Evolutionary conservation across 106 monocot genomes (phyloP), one percentile per base, ranked within the genome.

Genomic region (Allium cepa): DNA sequence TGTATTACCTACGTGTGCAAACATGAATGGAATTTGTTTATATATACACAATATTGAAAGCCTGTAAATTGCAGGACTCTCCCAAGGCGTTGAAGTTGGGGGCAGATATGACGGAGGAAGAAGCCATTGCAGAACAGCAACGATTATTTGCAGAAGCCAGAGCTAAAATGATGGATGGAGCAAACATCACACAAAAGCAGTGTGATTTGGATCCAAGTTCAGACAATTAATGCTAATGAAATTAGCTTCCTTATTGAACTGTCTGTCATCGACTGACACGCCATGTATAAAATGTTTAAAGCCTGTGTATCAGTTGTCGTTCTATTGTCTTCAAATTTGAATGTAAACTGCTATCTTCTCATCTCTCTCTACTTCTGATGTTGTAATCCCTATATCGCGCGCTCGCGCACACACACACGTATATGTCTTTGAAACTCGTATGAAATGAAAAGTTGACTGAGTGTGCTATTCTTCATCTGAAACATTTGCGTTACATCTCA

Each of bases 131-230:
- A 4, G 97, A 90, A 80, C 97, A 99, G 69, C 97, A 99, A 72
- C 80, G 97, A 76, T 92, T 99, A 92, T 99, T 99, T 79, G 97
- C 97, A 7, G 97, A 92, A 62, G 97, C 97, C 14, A 89, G 97
- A 26, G 92, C 92, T n/a, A 76, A 92, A 74, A 99, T 99, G 97
- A 99, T 92, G 64, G 85, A 81, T 58, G 97, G 92, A n/a, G 63
- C 60, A 3, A 61, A 47, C 7, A 64, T 26, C 18, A 52, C 67
- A 10, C 87, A 71, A 56, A 91, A 83, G 66, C 79, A 86, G 18
- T 66, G 80, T 15, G 91, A 83, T 14, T 60, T 55, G 1, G 75
- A 69, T 47, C 75, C n/a, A 15, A 69, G 55, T 46, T 46, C 46
- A 46, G 68, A 69, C 56, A 69, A 56, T 16, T 69, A 46, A 69